Percentiles rank a stretch among this genome's conserved stretches.
Evolutionary conservation across 2,329 filamentous ascomycete genomes (phyloP).

Genomic region (Calonectria pseudoreteaudii): DNA sequence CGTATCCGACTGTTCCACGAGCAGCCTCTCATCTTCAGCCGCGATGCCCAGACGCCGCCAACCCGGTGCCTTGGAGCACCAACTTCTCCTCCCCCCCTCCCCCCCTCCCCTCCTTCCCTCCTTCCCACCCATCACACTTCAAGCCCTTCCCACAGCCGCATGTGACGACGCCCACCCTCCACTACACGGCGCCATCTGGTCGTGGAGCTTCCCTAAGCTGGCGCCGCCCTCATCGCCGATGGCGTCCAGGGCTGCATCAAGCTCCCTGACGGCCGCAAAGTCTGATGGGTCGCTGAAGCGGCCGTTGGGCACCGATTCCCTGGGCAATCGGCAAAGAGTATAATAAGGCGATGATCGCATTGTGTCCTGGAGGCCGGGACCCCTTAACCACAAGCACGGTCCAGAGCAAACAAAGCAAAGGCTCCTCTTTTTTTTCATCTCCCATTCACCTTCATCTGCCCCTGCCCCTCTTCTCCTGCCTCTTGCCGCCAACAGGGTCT

Average conservation of each 20-base stretch:
- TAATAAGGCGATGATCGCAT: constrained; percentile 3
- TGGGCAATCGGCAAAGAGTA: constrained; percentile 4
- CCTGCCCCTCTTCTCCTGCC: neutral
- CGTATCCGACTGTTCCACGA: neutral
- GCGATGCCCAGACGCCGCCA: neutral
- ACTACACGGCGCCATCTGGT: neutral
- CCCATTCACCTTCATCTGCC: neutral
- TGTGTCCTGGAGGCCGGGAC: neutral
- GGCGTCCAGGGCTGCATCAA: constrained; percentile 14
- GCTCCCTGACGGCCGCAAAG: constrained; percentile 18
- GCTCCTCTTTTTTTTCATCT: neutral
- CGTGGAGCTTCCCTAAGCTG: constrained; percentile 9
- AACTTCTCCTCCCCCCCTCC: no score
- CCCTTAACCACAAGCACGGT: neutral
- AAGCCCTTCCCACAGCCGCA: neutral
- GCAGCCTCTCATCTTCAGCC: neutral
- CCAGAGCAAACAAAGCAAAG: neutral
- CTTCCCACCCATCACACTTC: neutral
- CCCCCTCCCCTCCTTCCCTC: no score
- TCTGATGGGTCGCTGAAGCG: constrained; percentile 1
- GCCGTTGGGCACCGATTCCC: constrained; percentile 25
- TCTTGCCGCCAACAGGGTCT: constrained; percentile 15
- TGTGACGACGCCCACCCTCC: constrained; percentile 27
- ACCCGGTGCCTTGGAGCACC: neutral
- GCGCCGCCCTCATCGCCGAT: constrained; percentile 16